These are phyloP conservation scores for Leptodontidium sp. DNA, from an alignment of 2,329 filamentous ascomycete species.

Conservation along the genomic window DNA sequence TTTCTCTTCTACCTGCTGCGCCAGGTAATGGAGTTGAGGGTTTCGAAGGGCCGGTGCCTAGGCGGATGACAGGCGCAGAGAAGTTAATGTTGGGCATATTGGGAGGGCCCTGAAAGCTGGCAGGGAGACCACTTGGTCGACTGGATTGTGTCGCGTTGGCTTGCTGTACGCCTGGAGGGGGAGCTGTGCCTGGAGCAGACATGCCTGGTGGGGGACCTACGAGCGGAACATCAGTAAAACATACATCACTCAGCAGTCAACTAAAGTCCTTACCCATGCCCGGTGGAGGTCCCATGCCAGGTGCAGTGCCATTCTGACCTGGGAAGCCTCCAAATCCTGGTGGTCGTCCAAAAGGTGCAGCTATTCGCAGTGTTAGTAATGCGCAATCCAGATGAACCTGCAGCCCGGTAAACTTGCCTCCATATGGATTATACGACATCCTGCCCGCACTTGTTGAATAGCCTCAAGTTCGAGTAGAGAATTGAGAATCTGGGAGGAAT, in stretches of 20 bases:
- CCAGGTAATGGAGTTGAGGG: conserved; percentile 52
- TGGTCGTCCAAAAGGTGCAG: conserved; percentile 70
- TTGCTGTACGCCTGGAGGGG: conserved; percentile 80
- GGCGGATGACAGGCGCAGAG: conserved; percentile 92
- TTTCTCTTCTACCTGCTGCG: conserved; percentile 56
- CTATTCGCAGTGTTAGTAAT: conserved; percentile 37
- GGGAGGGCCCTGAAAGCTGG: conserved; percentile 85
- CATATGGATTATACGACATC: conserved; percentile 49
- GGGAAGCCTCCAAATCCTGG: conserved; percentile 78
- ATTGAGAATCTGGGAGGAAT: background rate
- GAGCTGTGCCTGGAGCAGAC: conserved; percentile 81
- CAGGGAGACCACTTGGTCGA: conserved; percentile 80
- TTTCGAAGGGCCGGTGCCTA: conserved; percentile 81
- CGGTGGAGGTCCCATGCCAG: conserved; percentile 79
- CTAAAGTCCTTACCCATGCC: conserved; percentile 73
- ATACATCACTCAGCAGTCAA: conserved; percentile 13
- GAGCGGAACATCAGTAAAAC: conserved; percentile 29
- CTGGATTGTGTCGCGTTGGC: conserved; percentile 77
- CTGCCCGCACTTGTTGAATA: conserved; percentile 12
- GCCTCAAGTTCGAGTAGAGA: background rate
- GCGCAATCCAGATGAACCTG: conserved; percentile 9
- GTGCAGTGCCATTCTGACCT: conserved; percentile 61
- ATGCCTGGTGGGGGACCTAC: conserved; percentile 81
- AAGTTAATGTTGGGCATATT: conserved; percentile 99
- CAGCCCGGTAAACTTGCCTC: conserved; percentile 40